Evolutionary conservation across 805 yeast genomes (phyloP).

Genomic region (Nakazawaea populi): DNA sequence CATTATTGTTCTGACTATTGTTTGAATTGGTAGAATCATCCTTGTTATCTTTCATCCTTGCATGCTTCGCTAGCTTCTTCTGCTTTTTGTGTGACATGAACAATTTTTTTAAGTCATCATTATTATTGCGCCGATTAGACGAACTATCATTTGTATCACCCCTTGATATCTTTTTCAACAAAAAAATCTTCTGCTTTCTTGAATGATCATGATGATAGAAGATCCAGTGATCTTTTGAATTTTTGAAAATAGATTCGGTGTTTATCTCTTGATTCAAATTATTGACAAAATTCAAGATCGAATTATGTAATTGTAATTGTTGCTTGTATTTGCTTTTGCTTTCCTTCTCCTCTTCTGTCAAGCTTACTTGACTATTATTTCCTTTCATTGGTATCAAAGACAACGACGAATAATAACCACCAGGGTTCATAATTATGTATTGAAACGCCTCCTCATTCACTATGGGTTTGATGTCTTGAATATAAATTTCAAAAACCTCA

Average conservation of each 20-base stretch:
- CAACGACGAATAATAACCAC: constrained; percentile 1
- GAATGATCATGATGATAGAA: constrained; percentile 2
- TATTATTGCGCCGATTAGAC: neutral
- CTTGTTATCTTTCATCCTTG: neutral
- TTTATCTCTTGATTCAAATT: neutral
- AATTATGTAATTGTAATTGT: neutral
- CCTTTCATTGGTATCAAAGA: neutral
- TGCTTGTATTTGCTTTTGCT: neutral
- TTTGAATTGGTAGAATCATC: neutral
- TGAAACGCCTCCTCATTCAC: neutral
- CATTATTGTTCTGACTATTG: neutral
- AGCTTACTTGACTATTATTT: neutral
- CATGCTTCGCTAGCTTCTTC: neutral
- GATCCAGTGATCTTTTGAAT: constrained; percentile 2
- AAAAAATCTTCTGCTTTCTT: neutral
- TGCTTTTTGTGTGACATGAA: neutral
- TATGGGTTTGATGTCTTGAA: neutral
- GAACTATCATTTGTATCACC: neutral
- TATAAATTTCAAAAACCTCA: constrained; percentile 1
- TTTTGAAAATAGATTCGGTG: constrained; percentile 1
- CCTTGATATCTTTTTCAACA: neutral
- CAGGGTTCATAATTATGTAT: neutral
- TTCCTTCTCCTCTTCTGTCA: neutral
- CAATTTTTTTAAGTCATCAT: constrained; percentile 2
- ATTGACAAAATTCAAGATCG: neutral